These are phyloP conservation scores for Omphalotus guepiniiformis DNA, from an alignment of 768 basidiomycete species.

Conservation along the genomic window DNA sequence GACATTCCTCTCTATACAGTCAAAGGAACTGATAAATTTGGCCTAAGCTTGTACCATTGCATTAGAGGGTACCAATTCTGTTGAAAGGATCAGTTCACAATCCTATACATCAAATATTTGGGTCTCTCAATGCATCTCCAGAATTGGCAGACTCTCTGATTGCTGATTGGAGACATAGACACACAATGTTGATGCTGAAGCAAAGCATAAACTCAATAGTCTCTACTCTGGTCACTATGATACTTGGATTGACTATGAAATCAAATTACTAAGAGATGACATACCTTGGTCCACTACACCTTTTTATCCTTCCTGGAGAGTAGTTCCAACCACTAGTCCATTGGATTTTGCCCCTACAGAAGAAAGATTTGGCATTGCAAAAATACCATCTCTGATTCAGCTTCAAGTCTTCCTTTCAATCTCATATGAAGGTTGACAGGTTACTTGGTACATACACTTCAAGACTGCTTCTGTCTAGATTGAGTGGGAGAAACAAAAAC, in stretches of 20 bases:
- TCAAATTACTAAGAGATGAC: constrained; percentile 10
- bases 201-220: constrained; percentile 6
- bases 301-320: background rate
- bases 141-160: constrained; percentile 16
- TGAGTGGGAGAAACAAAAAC: background rate
- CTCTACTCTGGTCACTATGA: constrained; percentile 16
- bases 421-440: background rate
- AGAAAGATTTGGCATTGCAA: constrained; percentile 14
- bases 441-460: background rate
- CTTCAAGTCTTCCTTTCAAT: background rate
- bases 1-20: constrained; percentile 13
- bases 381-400: constrained; percentile 10
- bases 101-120: constrained; percentile 17
- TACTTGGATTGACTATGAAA: constrained; percentile 14
- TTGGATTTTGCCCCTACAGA: background rate
- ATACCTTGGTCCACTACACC: constrained; percentile 6
- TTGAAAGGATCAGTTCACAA: constrained; percentile 21
- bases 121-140: constrained; percentile 17
- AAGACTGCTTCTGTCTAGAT: background rate
- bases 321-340: constrained; percentile 9
- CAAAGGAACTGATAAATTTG: constrained; percentile 14
- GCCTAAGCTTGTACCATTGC: constrained; percentile 13
- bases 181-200: constrained; percentile 13
- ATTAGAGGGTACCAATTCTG: constrained; percentile 19
- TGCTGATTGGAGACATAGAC: constrained; percentile 15